A percentile compares a stretch with the other conserved stretches of the same genome.
phyloP scores from a whole-genome alignment of 2,329 filamentous ascomycete genomes.

The Colletotrichum siamense region DNA sequence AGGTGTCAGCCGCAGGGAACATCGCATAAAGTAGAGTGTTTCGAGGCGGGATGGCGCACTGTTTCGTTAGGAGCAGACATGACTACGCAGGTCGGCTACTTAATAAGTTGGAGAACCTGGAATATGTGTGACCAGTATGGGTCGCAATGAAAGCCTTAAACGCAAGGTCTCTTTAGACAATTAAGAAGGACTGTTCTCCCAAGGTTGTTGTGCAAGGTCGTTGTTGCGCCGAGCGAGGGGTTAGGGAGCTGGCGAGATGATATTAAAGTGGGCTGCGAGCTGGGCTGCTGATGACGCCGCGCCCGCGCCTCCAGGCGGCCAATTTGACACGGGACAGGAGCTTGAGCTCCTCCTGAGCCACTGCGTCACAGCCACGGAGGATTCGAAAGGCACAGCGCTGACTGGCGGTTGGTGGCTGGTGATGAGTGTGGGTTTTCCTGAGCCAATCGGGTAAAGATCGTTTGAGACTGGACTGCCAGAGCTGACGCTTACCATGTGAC shows the following conservation, averaged over 20 bases:
- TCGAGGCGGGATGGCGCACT: constrained; percentile 41
- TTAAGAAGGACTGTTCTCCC: background rate
- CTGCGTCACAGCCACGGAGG: background rate
- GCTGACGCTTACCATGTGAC: background rate
- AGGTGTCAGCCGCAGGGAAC: constrained; percentile 17
- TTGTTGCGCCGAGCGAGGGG: constrained; percentile 18
- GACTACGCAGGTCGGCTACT: constrained; percentile 22
- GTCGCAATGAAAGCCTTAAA: background rate
- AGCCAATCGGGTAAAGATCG: background rate
- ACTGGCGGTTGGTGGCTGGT: background rate
- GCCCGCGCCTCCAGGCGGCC: constrained; percentile 12
- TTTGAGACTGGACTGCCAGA: background rate
- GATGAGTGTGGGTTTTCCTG: background rate
- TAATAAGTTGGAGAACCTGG: background rate
- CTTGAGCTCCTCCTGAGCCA: constrained; percentile 17
- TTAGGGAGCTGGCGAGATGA: constrained; percentile 22
- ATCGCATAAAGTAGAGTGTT: constrained; percentile 23
- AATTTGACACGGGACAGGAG: background rate
- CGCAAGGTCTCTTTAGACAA: background rate
- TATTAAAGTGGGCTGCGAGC: constrained; percentile 24
- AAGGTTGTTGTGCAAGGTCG: constrained; percentile 18
- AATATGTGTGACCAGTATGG: background rate
- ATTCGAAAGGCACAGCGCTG: background rate
- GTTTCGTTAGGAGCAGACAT: constrained; percentile 51
- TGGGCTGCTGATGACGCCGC: constrained; percentile 23